Conservation (phyloP, 2,329 filamentous ascomycete genomes). For the Pestalotiopsis sp. region DNA sequence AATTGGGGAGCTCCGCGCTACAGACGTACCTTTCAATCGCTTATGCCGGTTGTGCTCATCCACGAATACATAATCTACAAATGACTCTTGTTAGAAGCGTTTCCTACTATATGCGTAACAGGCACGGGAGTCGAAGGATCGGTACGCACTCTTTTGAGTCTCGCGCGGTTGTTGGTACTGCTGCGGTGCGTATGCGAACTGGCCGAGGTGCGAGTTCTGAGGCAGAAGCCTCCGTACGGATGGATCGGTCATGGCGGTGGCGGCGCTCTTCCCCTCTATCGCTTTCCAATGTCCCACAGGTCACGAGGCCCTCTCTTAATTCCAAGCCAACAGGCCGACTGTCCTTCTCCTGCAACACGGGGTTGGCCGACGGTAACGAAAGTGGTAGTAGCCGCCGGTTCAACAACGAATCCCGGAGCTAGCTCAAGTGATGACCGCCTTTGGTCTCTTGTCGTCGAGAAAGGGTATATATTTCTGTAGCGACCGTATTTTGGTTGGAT, state of each 20-base stretch:
- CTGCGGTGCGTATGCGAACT: constrained; percentile 74
- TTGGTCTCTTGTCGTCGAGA: neutral
- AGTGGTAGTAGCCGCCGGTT: neutral
- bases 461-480: neutral
- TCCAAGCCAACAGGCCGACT: neutral
- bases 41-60: constrained; percentile 99
- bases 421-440: neutral
- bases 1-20: constrained; percentile 5
- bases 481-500: neutral
- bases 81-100: constrained; percentile 19
- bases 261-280: neutral
- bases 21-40: constrained; percentile 78
- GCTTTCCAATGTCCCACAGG: neutral
- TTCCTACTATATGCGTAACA: neutral
- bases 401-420: neutral
- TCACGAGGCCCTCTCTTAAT: neutral
- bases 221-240: constrained; percentile 65
- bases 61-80: constrained; percentile 93
- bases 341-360: neutral
- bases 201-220: constrained; percentile 71
- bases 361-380: neutral
- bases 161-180: constrained; percentile 64
- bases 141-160: constrained; percentile 78
- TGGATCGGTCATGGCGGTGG: constrained; percentile 64
- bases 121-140: neutral